Evolutionary conservation across 768 basidiomycete genomes (phyloP).

Genomic region (Tulasnella sp.): DNA sequence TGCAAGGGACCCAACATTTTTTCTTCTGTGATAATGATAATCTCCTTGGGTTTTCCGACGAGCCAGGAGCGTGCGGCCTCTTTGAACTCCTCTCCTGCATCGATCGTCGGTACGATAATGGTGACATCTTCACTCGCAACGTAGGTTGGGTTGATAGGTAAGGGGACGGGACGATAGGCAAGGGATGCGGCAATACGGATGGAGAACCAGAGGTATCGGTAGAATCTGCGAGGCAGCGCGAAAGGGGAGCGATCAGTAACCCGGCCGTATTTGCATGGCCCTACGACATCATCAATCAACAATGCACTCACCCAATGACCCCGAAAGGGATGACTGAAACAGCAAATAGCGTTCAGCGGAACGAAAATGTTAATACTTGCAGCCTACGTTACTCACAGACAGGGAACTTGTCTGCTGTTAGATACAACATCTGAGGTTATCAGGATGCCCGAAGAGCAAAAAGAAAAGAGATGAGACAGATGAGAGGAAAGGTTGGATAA

Average conservation of each 20-base stretch:
- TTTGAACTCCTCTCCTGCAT: constrained; percentile 92
- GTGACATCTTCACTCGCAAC: constrained; percentile 87
- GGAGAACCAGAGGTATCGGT: constrained; percentile 87
- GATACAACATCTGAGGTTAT: constrained; percentile 54
- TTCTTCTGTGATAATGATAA: constrained; percentile 70
- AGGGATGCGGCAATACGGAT: constrained; percentile 72
- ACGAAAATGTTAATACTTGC: neutral
- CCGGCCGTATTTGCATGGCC: neutral
- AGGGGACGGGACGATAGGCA: constrained; percentile 78
- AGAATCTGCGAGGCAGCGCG: constrained; percentile 63
- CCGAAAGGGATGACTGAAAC: constrained; percentile 75
- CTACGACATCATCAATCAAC: no score
- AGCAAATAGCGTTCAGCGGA: constrained; percentile 4
- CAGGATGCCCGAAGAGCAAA: neutral
- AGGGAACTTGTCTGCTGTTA: constrained; percentile 85
- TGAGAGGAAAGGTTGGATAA: constrained; percentile 1
- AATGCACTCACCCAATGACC: constrained; percentile 72
- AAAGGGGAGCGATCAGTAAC: constrained; percentile 9
- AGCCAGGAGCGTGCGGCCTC: constrained; percentile 90
- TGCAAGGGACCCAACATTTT: constrained; percentile 84
- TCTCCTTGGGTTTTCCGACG: constrained; percentile 79
- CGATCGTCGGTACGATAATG: constrained; percentile 92
- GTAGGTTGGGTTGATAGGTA: constrained; percentile 86
- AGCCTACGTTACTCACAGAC: constrained; percentile 52
- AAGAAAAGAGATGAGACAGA: neutral